A percentile compares a stretch with the other conserved stretches of the same genome.
Evolutionary conservation across 2,329 filamentous ascomycete species (phyloP).

Genomic region (Penicillium sp.): DNA sequence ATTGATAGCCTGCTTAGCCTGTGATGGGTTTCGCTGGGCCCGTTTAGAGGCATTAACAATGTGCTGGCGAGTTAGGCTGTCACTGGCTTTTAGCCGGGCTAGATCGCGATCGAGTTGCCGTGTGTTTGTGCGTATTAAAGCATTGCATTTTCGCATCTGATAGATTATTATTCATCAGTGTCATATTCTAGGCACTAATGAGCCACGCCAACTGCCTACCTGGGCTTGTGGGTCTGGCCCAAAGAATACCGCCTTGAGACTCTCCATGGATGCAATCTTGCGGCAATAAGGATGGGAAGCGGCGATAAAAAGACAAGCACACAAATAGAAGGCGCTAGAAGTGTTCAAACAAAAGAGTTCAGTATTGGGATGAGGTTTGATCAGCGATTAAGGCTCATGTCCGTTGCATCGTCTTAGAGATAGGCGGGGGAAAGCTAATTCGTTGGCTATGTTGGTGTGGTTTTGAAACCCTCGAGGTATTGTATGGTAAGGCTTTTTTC

Average conservation of each 20-base stretch:
- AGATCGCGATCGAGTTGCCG: slow-evolving; percentile 96
- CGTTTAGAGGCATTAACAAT: slow-evolving; percentile 82
- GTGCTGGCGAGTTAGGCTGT: slow-evolving; percentile 78
- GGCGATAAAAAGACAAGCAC: neutral
- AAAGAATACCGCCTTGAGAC: slow-evolving; percentile 79
- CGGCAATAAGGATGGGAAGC: neutral
- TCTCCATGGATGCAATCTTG: slow-evolving; percentile 66
- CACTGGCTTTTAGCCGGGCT: slow-evolving; percentile 69
- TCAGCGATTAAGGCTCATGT: slow-evolving; percentile 7
- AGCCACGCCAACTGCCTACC: slow-evolving; percentile 51
- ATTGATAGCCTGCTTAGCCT: slow-evolving; percentile 72
- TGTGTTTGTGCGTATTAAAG: slow-evolving; percentile 81
- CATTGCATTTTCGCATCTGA: slow-evolving; percentile 93
- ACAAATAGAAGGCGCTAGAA: neutral
- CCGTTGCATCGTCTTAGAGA: slow-evolving; percentile 5
- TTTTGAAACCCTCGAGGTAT: neutral
- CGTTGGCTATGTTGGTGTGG: neutral
- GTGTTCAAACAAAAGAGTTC: neutral
- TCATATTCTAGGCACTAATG: neutral
- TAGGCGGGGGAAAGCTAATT: slow-evolving; percentile 6
- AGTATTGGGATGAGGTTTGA: neutral
- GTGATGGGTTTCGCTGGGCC: slow-evolving; percentile 73
- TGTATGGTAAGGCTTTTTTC: neutral
- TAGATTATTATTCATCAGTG: slow-evolving; percentile 10
- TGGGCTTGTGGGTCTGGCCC: slow-evolving; percentile 92